These are phyloP conservation scores for Colletotrichum karsti DNA, from an alignment of 2,329 filamentous ascomycete species.

Conservation along the genomic window DNA sequence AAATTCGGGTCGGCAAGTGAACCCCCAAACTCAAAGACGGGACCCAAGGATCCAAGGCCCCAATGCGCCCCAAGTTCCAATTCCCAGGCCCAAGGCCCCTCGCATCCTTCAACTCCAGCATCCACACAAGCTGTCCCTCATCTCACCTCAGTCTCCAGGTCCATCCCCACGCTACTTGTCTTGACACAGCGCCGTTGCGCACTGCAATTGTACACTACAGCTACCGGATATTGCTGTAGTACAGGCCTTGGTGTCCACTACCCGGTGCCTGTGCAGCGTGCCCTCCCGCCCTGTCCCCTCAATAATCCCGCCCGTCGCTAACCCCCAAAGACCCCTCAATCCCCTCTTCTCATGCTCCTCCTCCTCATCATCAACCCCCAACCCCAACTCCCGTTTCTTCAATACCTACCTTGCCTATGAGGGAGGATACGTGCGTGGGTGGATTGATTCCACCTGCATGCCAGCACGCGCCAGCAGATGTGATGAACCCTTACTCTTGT, in stretches of 20 bases:
- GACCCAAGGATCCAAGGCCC: neutral
- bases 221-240: neutral
- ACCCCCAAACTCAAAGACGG: too few species aligned
- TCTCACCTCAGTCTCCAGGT: neutral
- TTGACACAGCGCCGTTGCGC: neutral
- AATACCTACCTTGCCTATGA: neutral
- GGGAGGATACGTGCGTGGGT: slow-evolving; percentile 25
- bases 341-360: neutral
- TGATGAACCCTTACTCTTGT: slow-evolving; percentile 27
- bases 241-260: neutral
- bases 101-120: neutral
- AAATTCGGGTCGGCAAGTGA: neutral
- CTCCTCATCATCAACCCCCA: neutral
- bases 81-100: neutral
- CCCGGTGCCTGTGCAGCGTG: slow-evolving; percentile 2
- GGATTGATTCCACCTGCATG: slow-evolving; percentile 27
- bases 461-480: slow-evolving; percentile 27
- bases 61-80: neutral
- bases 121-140: neutral
- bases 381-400: slow-evolving; percentile 23
- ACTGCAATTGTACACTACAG: neutral
- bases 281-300: slow-evolving; percentile 16
- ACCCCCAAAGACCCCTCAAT: neutral
- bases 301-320: neutral
- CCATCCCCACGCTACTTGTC: neutral